phyloP scores from a whole-genome alignment of 208 protist genomes.

The Wallacemonas sp. region DNA sequence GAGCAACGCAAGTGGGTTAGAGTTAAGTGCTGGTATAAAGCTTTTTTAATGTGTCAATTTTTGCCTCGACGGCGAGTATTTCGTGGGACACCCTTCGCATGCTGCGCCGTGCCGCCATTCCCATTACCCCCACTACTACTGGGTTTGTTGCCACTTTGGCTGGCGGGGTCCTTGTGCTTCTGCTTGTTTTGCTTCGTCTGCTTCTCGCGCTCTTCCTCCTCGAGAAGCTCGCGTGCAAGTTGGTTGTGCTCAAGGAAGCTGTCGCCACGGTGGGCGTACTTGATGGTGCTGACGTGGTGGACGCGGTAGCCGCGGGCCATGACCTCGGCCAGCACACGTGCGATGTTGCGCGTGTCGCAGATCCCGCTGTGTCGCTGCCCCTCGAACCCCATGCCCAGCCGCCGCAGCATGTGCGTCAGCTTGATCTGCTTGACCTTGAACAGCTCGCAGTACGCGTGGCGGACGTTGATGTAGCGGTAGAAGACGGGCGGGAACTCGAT shows the following conservation, averaged over 20 bases:
- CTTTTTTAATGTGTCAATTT: neutral
- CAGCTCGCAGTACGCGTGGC: constrained; percentile 62
- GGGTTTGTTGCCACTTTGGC: too few species aligned
- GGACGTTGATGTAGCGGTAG: constrained; percentile 91
- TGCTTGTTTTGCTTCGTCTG: constrained; percentile 5
- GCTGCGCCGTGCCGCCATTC: neutral
- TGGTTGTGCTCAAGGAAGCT: constrained; percentile 29
- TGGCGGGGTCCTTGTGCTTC: neutral
- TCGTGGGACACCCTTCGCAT: neutral
- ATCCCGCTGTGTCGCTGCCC: constrained; percentile 89
- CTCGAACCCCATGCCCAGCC: constrained; percentile 72
- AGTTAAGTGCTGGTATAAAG: too few species aligned
- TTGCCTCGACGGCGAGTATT: neutral
- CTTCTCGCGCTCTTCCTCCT: constrained; percentile 43
- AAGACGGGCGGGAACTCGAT: constrained; percentile 81
- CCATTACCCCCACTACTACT: neutral
- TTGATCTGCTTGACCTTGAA: constrained; percentile 62
- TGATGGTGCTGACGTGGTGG: constrained; percentile 75
- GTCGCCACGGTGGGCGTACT: constrained; percentile 51
- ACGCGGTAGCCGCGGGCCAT: constrained; percentile 73
- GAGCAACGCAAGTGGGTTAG: too few species aligned
- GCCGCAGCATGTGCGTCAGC: constrained; percentile 81
- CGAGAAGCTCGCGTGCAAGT: constrained; percentile 51
- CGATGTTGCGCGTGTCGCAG: constrained; percentile 91
- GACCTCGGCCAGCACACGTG: constrained; percentile 78